phyloP scores from a whole-genome alignment of 306 rosid species.

The Crotalaria pallida region DNA sequence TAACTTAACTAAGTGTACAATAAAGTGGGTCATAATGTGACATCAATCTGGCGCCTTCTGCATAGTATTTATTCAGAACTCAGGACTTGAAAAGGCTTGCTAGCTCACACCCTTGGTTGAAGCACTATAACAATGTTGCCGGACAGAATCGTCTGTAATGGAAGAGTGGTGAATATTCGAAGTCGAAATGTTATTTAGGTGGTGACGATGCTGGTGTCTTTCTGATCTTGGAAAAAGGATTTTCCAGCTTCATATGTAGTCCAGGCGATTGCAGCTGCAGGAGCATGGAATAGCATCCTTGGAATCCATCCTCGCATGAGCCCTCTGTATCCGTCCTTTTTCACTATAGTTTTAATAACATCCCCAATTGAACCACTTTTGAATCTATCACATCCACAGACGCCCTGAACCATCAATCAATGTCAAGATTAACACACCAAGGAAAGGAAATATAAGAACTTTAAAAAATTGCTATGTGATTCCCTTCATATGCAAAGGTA shows the following conservation, averaged over 20 bases:
- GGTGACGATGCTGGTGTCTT: slow-evolving; percentile 34
- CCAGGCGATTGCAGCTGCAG: slow-evolving; percentile 99
- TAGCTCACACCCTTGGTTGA: slow-evolving; percentile 17
- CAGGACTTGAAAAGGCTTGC: slow-evolving; percentile 21
- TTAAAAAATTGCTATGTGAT: neutral
- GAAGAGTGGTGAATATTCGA: slow-evolving; percentile 25
- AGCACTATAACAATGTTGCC: slow-evolving; percentile 2
- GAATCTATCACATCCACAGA: slow-evolving; percentile 94
- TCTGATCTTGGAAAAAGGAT: slow-evolving; percentile 59
- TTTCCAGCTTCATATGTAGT: slow-evolving; percentile 93
- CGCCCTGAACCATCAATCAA: slow-evolving; percentile 57
- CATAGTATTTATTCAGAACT: slow-evolving; percentile 19
- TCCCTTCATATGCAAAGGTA: neutral
- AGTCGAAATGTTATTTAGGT: slow-evolving; percentile 30
- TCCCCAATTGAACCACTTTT: slow-evolving; percentile 71
- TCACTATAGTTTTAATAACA: slow-evolving; percentile 60
- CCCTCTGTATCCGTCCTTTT: slow-evolving; percentile 83
- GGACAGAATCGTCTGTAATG: slow-evolving; percentile 15
- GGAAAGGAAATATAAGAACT: neutral
- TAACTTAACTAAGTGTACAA: slow-evolving; percentile 23
- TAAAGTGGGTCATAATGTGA: slow-evolving; percentile 13
- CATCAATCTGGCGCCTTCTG: slow-evolving; percentile 24
- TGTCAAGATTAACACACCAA: slow-evolving; percentile 12
- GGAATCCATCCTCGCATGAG: slow-evolving; percentile 95
- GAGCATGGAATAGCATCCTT: slow-evolving; percentile 95